Percentiles rank a stretch among this genome's conserved stretches.
phyloP scores from a whole-genome alignment of 192 early-diverging fungal genomes.

The Geranomyces variabilis region DNA sequence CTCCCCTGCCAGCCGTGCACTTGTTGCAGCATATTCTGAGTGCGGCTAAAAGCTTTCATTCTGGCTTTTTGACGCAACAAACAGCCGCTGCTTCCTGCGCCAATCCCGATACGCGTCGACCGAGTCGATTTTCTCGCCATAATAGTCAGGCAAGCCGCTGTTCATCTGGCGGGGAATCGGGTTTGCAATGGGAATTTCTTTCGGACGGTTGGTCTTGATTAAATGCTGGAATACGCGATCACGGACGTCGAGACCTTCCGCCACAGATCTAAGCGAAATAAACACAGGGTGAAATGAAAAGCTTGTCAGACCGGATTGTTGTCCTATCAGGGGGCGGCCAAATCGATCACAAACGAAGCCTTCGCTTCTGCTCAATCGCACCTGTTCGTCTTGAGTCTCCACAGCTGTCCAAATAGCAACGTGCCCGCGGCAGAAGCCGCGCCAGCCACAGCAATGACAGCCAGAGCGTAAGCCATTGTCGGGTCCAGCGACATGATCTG shows the following conservation, averaged over 20 bases:
- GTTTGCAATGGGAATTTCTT: slow-evolving; percentile 43
- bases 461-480: slow-evolving; percentile 41
- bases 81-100: slow-evolving; percentile 77
- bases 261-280: neutral
- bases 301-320: too few species aligned
- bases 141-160: slow-evolving; percentile 78
- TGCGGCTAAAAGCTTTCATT: too few species aligned
- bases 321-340: too few species aligned
- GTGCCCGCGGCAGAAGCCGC: slow-evolving; percentile 34
- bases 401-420: slow-evolving; percentile 30
- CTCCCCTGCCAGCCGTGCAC: too few species aligned
- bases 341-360: too few species aligned
- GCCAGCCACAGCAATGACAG: slow-evolving; percentile 34
- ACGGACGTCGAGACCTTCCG: slow-evolving; percentile 8
- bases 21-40: too few species aligned
- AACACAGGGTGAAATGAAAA: neutral
- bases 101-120: slow-evolving; percentile 81
- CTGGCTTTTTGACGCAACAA: slow-evolving; percentile 7
- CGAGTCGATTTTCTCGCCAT: slow-evolving; percentile 88
- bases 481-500: slow-evolving; percentile 47
- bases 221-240: slow-evolving; percentile 52
- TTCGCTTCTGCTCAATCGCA: too few species aligned
- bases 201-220: slow-evolving; percentile 45
- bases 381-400: slow-evolving; percentile 43
- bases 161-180: slow-evolving; percentile 18